Evolutionary conservation across 2,329 filamentous ascomycete species (phyloP), one percentile per base, ranked within the genome.

Genomic region (Dothistroma pini): DNA sequence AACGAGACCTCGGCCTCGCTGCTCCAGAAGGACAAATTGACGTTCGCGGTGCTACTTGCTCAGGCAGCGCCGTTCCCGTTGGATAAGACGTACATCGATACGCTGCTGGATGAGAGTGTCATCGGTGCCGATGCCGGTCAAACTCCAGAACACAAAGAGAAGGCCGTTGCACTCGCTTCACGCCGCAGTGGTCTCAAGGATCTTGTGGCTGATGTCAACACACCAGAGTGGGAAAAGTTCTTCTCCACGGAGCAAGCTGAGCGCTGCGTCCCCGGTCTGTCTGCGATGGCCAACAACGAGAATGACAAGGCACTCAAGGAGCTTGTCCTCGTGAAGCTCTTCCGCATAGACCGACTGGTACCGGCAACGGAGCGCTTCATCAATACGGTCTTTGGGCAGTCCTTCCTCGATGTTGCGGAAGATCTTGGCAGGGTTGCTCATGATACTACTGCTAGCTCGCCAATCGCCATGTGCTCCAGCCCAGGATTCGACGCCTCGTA

Each of bases 401-500:
- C 88, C 54, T 83, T 97, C 53, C 87, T 96, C 60, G 91, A 97
- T 67, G 85, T 90, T 53, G 88, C 88, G 54, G 91, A 93, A 71
- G 93, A 97, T 73, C 84, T 99, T 52, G 88, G 89, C 72, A 86
- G 90, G 61, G 93, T 95, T 19, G 90, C 96, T 59, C 84, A 87
- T 56, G 89, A 96, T 75, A 91, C 96, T 56, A 88, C 88, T 6
- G 87, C 93, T 32, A 90, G 87, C 34, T 87, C 91, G 2, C 95
- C 95, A 10, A 90, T 99, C 68, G 89, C 95, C 3, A 84, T 99
- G 38, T 93, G 93, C 70, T 99, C 95, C 6, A 97, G 89, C 71
- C 92, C 93, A 62, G 95, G 95, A 41, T 99, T 99, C 75, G 95
- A 99, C 76, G 96, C 96, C 57, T 96, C 91, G 74, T 99, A 97